Base-by-base conservation (phyloP, 208 protist genomes). In the Leishmania arabica region DNA sequence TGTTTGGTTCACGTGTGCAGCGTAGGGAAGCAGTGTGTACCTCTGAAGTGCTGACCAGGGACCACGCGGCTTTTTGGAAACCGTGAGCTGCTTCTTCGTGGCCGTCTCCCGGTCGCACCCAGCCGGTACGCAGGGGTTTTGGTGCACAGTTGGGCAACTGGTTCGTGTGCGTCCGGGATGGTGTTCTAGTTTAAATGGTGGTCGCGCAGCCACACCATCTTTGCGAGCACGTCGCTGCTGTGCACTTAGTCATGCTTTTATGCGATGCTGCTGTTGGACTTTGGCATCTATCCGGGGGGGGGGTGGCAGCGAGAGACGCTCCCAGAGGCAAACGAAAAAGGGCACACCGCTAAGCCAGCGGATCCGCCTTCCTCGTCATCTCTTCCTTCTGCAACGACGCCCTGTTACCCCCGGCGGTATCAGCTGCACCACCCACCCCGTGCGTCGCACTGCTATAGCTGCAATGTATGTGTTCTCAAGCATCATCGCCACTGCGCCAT, bases 401-500 rank as follows among this genome's bases (percentile, higher is more conserved):
- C 83, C 3, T 60, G 37, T 56, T 91, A 87, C 76, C 97, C 93
- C 80, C 86, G 84, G 34, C 80, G 91, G 15, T 97, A 93, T 76
- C 73, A 73, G 15, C 66, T 96, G 19, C 85, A 84, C 17, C 88
- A 92, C 0, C 92, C 91, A 3, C 87, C 86, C 9, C 93, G 90
- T 34, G 82, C 88, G 0, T 87, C 92, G 19, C 92, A 97, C 87
- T 97, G 94, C 88, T 96, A 93, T 72, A 49, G 79, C 11, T 97
- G 94, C 79, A 86, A 88, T 34, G 92, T 96, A 31, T 98, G 96
- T 77, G 84, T 97, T 37, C 74, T 88, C n/a, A 88, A 94, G 62
- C 91, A 94, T 78, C 92, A 98, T 80, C 94, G 97, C 72, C 95
- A 97, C 81, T 97, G 93, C 78, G 82, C 82, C 21, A 76, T 97